A percentile compares a stretch with the other conserved stretches of the same genome.
Evolutionary conservation across 805 yeast species (phyloP).

Genomic region (Grigorovia yakushimaensis): DNA sequence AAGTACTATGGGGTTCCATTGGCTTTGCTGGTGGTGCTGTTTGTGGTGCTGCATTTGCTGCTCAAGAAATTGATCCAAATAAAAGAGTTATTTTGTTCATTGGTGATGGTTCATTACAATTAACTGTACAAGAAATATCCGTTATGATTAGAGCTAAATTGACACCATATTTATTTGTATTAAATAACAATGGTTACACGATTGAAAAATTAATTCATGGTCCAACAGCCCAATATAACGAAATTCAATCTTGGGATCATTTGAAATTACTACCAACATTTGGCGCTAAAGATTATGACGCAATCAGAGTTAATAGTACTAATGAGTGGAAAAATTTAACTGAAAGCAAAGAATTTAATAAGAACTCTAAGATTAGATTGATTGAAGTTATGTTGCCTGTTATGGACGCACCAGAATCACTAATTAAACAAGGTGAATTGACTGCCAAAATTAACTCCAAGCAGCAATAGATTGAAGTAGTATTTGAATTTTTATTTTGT

Average conservation of each 20-base stretch:
- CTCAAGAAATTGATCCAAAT: conserved; percentile 5
- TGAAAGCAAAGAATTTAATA: conserved; percentile 37
- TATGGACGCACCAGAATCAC: conserved; percentile 58
- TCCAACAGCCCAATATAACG: conserved; percentile 5
- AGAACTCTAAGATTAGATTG: conserved; percentile 49
- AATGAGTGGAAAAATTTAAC: conserved; percentile 49
- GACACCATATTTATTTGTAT: conserved; percentile 5
- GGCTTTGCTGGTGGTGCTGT: conserved; percentile 7
- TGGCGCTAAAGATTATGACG: conserved; percentile 11
- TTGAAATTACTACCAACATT: conserved; percentile 2
- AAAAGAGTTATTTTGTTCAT: conserved; percentile 4
- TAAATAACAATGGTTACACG: conserved; percentile 5
- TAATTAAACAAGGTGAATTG: conserved; percentile 56
- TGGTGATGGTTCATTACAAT: conserved; percentile 6
- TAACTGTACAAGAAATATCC: conserved; percentile 5
- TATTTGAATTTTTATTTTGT: no score
- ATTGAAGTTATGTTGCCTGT: conserved; percentile 57
- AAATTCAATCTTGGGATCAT: conserved; percentile 5
- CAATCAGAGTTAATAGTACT: conserved; percentile 40
- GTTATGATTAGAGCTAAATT: conserved; percentile 3
- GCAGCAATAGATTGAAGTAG: conserved; percentile 27
- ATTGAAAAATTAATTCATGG: conserved; percentile 6
- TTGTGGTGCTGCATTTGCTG: conserved; percentile 4
- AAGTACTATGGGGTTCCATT: conserved; percentile 6
- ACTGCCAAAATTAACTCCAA: conserved; percentile 38